A percentile compares a stretch with the other conserved stretches of the same genome.
These are phyloP conservation scores for Fusarium sambucinum DNA, from an alignment of 2,329 filamentous ascomycete genomes.

Conservation along the genomic window DNA sequence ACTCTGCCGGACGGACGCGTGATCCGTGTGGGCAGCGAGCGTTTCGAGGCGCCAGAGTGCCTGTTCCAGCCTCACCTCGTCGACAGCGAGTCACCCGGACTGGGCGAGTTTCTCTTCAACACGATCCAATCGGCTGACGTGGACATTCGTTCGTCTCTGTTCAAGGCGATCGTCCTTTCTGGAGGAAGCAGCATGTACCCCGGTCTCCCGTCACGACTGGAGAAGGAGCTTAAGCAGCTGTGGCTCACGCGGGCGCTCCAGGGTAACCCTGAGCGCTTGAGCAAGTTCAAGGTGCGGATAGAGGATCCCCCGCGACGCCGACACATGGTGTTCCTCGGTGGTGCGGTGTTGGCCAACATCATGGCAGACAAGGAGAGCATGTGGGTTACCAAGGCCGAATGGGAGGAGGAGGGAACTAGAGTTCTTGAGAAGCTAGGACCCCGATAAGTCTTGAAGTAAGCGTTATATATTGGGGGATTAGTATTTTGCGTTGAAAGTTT, in stretches of 20 bases:
- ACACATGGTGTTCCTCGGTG: conserved; percentile 99
- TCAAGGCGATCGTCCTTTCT: conserved; percentile 96
- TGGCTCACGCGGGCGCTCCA: conserved; percentile 93
- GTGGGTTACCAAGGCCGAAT: conserved; percentile 98
- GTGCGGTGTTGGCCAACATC: conserved; percentile 96
- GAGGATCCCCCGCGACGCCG: conserved; percentile 95
- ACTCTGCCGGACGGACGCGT: conserved; percentile 96
- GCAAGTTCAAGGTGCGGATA: conserved; percentile 99
- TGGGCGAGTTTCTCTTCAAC: conserved; percentile 98
- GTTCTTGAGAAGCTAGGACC: conserved; percentile 93
- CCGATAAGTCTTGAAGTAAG: conserved; percentile 65
- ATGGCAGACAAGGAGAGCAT: conserved; percentile 99
- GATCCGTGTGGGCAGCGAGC: conserved; percentile 94
- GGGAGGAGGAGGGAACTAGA: conserved; percentile 89
- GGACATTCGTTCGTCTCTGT: conserved; percentile 91
- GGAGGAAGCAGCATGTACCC: conserved; percentile 99
- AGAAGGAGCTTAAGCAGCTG: conserved; percentile 98
- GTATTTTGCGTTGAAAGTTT: conserved; percentile 37
- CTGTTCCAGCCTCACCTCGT: conserved; percentile 98
- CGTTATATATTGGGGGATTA: conserved; percentile 28
- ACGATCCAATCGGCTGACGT: conserved; percentile 97
- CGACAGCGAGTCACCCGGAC: conserved; percentile 95
- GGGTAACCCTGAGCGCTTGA: conserved; percentile 91
- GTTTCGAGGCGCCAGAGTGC: conserved; percentile 97
- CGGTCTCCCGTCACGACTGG: conserved; percentile 89